These are phyloP conservation scores for Cercospora berteroae DNA, from an alignment of 2,329 filamentous ascomycete genomes.

Conservation along the genomic window DNA sequence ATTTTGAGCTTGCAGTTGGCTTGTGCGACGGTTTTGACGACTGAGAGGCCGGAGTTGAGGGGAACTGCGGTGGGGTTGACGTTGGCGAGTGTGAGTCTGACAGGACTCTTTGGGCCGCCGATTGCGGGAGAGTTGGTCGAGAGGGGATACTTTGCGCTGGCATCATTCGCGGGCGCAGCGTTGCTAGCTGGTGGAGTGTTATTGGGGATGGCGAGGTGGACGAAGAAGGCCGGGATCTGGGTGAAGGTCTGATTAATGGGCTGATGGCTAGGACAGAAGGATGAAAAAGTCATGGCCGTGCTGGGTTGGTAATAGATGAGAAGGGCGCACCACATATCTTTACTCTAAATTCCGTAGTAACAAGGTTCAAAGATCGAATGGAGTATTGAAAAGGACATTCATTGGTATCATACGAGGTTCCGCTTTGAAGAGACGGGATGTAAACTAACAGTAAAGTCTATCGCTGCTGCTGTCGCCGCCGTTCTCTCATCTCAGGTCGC, in stretches of 20 bases:
- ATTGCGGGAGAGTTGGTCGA: conserved; percentile 26
- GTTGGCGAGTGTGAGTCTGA: conserved; percentile 44
- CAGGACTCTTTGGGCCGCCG: conserved; percentile 33
- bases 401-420: conserved; percentile 12
- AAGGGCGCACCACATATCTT: not conserved
- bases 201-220: conserved; percentile 12
- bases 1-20: conserved; percentile 50
- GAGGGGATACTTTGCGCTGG: conserved; percentile 24
- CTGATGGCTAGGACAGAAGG: not conserved
- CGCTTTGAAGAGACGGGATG: not conserved
- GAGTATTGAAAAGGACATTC: not conserved
- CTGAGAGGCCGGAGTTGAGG: conserved; percentile 34
- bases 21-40: conserved; percentile 46
- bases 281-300: not conserved
- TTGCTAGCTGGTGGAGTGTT: conserved; percentile 22
- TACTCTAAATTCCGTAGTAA: not conserved
- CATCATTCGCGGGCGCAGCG: conserved; percentile 21
- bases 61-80: conserved; percentile 47
- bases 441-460: not conserved
- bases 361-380: not conserved
- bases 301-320: not conserved
- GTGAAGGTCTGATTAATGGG: conserved; percentile 9
- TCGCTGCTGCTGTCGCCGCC: conserved; percentile 1
- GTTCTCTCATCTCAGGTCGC: conserved; percentile 9
- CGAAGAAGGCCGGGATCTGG: not conserved